These are phyloP conservation scores for sunflower (Helianthus annuus) DNA, from an alignment of 129 eudicot genomes.

Conservation along the genomic window DNA sequence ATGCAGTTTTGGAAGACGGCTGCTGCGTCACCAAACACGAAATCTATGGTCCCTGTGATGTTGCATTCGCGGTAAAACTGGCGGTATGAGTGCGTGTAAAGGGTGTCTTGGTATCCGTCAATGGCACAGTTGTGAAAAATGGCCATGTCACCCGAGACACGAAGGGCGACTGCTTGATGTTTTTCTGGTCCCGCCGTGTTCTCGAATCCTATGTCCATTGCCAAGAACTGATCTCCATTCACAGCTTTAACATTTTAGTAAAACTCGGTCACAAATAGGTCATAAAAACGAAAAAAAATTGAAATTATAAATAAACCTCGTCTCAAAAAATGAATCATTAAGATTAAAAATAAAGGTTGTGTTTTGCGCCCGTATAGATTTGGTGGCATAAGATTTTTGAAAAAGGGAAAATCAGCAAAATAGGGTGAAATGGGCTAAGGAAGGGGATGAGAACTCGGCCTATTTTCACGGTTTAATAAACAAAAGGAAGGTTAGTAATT, in stretches of 20 bases:
- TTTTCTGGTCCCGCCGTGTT: conserved; percentile 60
- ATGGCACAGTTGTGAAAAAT: conserved; percentile 20
- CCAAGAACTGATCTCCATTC: conserved; percentile 55
- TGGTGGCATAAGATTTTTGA: too few species aligned
- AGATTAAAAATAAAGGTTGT: too few species aligned
- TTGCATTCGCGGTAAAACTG: conserved; percentile 57
- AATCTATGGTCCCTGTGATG: conserved; percentile 63
- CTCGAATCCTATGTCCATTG: conserved; percentile 45
- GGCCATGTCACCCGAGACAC: conserved; percentile 27
- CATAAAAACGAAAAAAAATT: too few species aligned
- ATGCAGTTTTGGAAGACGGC: conserved; percentile 63
- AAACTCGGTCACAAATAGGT: too few species aligned
- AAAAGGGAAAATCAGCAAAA: too few species aligned
- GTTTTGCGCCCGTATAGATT: too few species aligned
- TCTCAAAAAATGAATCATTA: too few species aligned
- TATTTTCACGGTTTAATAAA: too few species aligned
- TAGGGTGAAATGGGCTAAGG: too few species aligned
- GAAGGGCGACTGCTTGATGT: conserved; percentile 71
- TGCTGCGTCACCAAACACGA: conserved; percentile 52
- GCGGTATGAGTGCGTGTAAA: conserved; percentile 52
- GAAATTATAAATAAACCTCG: too few species aligned
- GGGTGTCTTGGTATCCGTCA: conserved; percentile 45
- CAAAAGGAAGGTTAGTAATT: too few species aligned
- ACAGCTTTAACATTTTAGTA: conserved; percentile 33
- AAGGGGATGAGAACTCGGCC: too few species aligned